A percentile compares a stretch with the other conserved stretches of the same genome.
Conservation (phyloP, 371 early-diverging fungal species). For the Syncephalastrum monosporum region DNA sequence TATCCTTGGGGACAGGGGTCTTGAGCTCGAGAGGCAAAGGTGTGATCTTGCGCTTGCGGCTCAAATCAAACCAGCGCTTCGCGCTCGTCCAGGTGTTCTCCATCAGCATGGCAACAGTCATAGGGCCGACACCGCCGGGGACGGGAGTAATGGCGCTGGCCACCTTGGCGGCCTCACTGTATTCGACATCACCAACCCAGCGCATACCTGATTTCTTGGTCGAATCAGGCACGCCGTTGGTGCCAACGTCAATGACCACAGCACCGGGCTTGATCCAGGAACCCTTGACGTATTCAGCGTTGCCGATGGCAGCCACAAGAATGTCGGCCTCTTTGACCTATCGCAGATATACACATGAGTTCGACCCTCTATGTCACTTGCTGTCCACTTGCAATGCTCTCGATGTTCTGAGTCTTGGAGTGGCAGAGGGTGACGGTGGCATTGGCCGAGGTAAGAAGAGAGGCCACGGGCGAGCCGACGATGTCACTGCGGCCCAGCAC, state of each 20-base stretch:
- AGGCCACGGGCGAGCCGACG: conserved; percentile 88
- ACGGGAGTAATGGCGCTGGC: conserved; percentile 91
- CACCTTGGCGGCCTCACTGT: conserved; percentile 60
- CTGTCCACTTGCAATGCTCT: conserved; percentile 9
- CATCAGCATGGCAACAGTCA: conserved; percentile 96
- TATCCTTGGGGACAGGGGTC: conserved; percentile 88
- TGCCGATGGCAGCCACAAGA: conserved; percentile 86
- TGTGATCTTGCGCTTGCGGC: conserved; percentile 49
- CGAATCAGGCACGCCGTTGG: conserved; percentile 77
- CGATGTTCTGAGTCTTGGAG: conserved; percentile 71
- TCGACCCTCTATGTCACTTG: neutral
- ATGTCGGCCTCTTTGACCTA: conserved; percentile 78
- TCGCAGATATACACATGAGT: neutral
- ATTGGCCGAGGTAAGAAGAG: conserved; percentile 72
- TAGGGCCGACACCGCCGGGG: conserved; percentile 96
- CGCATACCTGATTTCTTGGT: conserved; percentile 84
- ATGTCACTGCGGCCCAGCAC: conserved; percentile 94
- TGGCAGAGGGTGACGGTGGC: conserved; percentile 95
- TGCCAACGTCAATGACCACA: conserved; percentile 94
- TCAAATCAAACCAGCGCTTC: conserved; percentile 45
- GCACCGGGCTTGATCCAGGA: conserved; percentile 91
- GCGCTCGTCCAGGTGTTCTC: conserved; percentile 80
- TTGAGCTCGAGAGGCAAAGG: conserved; percentile 66
- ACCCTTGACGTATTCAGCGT: conserved; percentile 77
- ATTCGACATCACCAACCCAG: conserved; percentile 93